Evolutionary conservation across 2,329 filamentous ascomycete species (phyloP).

Genomic region (Colletotrichum horii): DNA sequence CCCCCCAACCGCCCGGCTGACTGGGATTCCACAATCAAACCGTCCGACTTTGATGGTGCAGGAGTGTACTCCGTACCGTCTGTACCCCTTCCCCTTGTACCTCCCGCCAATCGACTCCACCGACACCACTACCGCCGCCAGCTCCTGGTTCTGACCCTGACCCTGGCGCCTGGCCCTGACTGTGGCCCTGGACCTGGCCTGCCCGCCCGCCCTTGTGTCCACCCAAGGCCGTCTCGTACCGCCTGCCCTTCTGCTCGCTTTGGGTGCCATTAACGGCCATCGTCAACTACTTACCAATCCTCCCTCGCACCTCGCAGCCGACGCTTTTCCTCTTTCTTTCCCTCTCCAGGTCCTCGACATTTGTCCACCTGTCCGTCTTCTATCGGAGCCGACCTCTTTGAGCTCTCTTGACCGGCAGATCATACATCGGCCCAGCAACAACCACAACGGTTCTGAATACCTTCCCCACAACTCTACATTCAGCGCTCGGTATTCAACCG

Average conservation of each 20-base stretch:
- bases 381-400: not conserved
- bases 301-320: not conserved
- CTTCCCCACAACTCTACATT: not conserved
- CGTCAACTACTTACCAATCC: constrained; percentile 11
- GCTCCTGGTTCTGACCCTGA: constrained; percentile 14
- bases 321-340: not conserved
- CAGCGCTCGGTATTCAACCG: not conserved
- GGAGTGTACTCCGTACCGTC: not conserved
- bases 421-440: not conserved
- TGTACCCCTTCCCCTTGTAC: constrained; percentile 19
- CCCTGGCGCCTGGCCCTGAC: constrained; percentile 9
- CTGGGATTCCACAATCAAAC: constrained; percentile 14
- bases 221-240: constrained; percentile 5
- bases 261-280: constrained; percentile 2
- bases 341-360: not conserved
- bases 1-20: constrained; percentile 18
- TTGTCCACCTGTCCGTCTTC: not conserved
- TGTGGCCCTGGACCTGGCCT: constrained; percentile 15
- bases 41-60: constrained; percentile 1
- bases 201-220: constrained; percentile 1
- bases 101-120: constrained; percentile 17
- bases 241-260: constrained; percentile 10
- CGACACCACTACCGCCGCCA: constrained; percentile 11
- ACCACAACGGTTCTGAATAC: not conserved
- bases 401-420: not conserved